Base-by-base conservation (phyloP, 2,329 filamentous ascomycete genomes). In the Bisporella sp. region DNA sequence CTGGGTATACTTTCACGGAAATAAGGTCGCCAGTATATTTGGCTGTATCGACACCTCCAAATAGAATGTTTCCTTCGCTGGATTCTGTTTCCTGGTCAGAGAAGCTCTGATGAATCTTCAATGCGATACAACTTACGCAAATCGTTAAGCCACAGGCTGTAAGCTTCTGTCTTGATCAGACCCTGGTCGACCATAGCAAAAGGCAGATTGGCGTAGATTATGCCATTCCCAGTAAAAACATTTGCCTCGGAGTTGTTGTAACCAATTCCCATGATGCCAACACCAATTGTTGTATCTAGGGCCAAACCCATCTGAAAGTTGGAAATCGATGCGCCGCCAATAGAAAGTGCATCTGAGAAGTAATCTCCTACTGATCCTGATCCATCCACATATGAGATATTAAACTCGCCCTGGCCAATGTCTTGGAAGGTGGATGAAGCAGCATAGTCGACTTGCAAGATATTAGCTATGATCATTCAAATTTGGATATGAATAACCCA, bases 311-410 rank as follows among this genome's bases (percentile, higher is more conserved):
- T 76, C 65, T 82, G 72, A 55, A 83, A 71, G 12, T 69, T 64
- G 46, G 71, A 63, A 56, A 84, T 65, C 1, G 66, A 69, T n/a
- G 69, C 66, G 30, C 71, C 74, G 43, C 70, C 74, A 45, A 84
- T 74, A 35, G 62, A 64, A 46, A 84, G 72, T 30, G 71, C 72
- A 60, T 84, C 81, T 39, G 73, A 68, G 54, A 84, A 74, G 62
- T 81, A 84, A 62, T 79, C 73, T 41, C 81, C 81, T 2, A 60
- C 56, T 4, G 78, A 77, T 6, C 71, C 73, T 4, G 76, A 74
- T 37, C 72, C 69, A 59, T 84, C 78, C 54, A 84, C 75, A 56
- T 87, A 84, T 21, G 69, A 71, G 55, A 87, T 85, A 53, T 73
- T 66, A 59, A 84, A 83, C n/a, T 68, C 71, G 49, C 64, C 59